Base-by-base conservation (phyloP, 176 grass and related monocot species). In the Pharus latifolius region DNA sequence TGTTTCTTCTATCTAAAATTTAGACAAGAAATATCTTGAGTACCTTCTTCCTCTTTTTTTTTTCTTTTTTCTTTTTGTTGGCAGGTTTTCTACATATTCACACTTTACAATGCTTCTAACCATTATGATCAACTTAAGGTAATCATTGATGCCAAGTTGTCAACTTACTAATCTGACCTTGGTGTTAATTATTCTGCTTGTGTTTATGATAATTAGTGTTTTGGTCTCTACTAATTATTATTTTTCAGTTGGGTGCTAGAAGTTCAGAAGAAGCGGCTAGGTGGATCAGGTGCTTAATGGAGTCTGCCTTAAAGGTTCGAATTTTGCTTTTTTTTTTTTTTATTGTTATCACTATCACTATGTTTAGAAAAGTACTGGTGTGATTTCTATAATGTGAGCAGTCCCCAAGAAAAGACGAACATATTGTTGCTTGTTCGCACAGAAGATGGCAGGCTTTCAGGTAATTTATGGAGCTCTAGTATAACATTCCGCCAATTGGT, bases 221-320 rank as follows among this genome's bases (percentile, higher is more conserved):
- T 55, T 80, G 19, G 29, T 20, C 40, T 74, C 44, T 46, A 54
- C 69, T 60, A 4, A 76, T 33, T 18, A 15, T 66, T 73, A 29
- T 37, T 78, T 78, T 87, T 46, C 70, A 97, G 93, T 82, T 97
- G 85, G 92, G 88, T 56, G 92, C 92, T 26, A 83, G 92, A 86
- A 96, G 92, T 66, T 96, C 92, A 68, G 92, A 96, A 81, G 92
- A 96, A 77, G 92, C 92, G 48, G 92, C 92, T 80, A 88, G 79
- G 70, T 96, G 92, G 88, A 91, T 91, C 63, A 67, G 82, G 65
- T 91, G 61, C 52, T 70, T 88, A 45, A 96, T 96, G 92, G 92
- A 96, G 61, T 70, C 85, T 80, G 82, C 88, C 19, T 75, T 90
- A 47, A 90, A 88, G 86, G 94, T 90, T 74, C 41, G 25, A 18